Base-by-base conservation (phyloP, 192 early-diverging fungal genomes). In the Podila clonocystis region DNA sequence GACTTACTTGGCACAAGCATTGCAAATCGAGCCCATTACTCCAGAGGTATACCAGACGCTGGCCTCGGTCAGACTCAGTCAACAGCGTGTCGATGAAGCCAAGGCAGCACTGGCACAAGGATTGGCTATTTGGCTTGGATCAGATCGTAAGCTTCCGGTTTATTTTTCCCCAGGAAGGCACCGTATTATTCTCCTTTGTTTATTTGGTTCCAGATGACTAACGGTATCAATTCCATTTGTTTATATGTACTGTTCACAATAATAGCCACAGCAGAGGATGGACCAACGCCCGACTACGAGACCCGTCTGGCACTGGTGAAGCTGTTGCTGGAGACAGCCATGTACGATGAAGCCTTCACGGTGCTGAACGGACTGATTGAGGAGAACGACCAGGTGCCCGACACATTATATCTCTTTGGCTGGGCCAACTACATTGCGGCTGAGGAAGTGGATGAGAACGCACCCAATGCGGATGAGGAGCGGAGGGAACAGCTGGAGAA, bases 401-500 rank as follows among this genome's bases (percentile, higher is more conserved):
- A 99, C 78, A 75, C 91, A 38, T 98, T 96, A 94, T 99, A 99
- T 83, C 88, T 99, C 62, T 97, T 93, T 86, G 95, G 96, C 45
- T 99, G 95, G 95, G 91, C 92, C 49, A 96, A 97, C 70, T 94
- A 94, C 68, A 87, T 91, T 72, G 85, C 92, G 67, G 85, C 85
- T n/a, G 87, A 89, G 33, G 92, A 92, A 19, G 85, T 71, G 4
- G 67, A 82, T 13, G 63, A 74, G 20, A 34, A 63, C 0, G 62
- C 71, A 19, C 70, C 70, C 24, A 69, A 28, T 17, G 70, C 77
- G 4, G 84, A 86, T 3, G 88, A 89, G 19, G 88, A 92, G 34
- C 84, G 83, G 70, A 77, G 80, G 34, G 86, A 85, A 4, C 75
- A 82, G 50, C 85, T 86, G 86, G 90, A 91, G 60, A 93, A 94